Percentiles rank a stretch among this genome's conserved stretches.
These are phyloP conservation scores for Ganoderma lucidum DNA, from an alignment of 1,284 basidiomycete species.

Conservation along the genomic window DNA sequence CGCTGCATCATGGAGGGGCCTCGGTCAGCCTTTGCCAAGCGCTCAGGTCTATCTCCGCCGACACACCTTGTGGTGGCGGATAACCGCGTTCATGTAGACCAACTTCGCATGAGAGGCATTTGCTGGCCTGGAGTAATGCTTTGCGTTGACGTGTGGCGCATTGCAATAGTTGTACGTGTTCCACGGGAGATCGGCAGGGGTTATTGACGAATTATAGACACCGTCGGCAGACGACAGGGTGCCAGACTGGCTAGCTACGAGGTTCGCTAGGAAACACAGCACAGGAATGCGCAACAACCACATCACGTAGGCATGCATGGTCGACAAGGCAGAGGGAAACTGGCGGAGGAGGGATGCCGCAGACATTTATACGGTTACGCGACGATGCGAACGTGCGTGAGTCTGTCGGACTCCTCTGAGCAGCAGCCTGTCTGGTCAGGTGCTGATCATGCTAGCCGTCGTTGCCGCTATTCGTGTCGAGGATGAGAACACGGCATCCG, in stretches of 20 bases:
- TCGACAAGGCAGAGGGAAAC: constrained; percentile 3
- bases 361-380: constrained; percentile 8
- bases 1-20: constrained; percentile 35
- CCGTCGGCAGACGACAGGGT: constrained; percentile 32
- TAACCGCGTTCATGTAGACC: constrained; percentile 49
- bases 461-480: neutral
- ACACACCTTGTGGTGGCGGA: constrained; percentile 54
- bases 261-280: constrained; percentile 13
- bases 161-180: constrained; percentile 65
- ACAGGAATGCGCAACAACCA: constrained; percentile 14
- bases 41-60: constrained; percentile 2
- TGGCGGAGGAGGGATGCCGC: neutral
- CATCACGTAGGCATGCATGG: constrained; percentile 13
- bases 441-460: constrained; percentile 7
- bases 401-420: neutral
- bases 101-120: constrained; percentile 39
- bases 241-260: constrained; percentile 1
- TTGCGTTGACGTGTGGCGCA: constrained; percentile 51
- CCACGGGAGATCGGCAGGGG: constrained; percentile 51
- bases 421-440: constrained; percentile 9
- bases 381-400: constrained; percentile 19
- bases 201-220: constrained; percentile 44
- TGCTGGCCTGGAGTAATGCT: constrained; percentile 35
- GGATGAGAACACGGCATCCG: neutral
- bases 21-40: constrained; percentile 1